Conservation (phyloP, 352 stramenopile species). For the Globisporangium spiculum region DNA sequence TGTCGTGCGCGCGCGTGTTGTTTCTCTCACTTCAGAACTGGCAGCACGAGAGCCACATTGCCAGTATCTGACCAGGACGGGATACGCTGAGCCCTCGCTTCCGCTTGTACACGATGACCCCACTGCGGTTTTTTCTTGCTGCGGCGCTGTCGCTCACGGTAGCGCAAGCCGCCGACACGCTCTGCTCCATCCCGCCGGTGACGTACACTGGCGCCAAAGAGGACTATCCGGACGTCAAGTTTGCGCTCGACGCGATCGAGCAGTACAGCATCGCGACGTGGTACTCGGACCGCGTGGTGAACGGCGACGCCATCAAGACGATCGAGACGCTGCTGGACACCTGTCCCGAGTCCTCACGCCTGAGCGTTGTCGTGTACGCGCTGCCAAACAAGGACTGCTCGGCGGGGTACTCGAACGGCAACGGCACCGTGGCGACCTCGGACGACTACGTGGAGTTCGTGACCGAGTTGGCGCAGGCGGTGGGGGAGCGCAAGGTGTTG, state of each 20-base stretch:
- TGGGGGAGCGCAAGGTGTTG: conserved; percentile 57
- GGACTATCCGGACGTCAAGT: conserved; percentile 28
- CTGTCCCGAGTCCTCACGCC: conserved; percentile 36
- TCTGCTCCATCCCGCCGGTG: conserved; percentile 37
- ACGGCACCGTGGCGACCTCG: conserved; percentile 28
- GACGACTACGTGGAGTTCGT: conserved; percentile 50
- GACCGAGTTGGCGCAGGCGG: conserved; percentile 31
- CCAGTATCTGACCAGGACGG: no score
- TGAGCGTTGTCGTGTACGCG: conserved; percentile 66
- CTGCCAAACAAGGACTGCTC: conserved; percentile 76
- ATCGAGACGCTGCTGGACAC: conserved; percentile 27
- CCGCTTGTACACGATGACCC: no score
- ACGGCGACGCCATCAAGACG: conserved; percentile 36
- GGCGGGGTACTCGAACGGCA: conserved; percentile 40
- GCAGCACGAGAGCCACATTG: no score
- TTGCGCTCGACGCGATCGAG: conserved; percentile 37
- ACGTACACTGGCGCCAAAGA: conserved; percentile 36
- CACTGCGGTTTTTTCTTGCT: no score
- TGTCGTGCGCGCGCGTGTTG: no score
- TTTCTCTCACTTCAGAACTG: no score
- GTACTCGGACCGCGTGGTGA: conserved; percentile 53
- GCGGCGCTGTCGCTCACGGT: background rate
- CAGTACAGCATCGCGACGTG: conserved; percentile 54
- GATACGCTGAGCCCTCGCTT: no score
- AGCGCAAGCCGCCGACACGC: conserved; percentile 21